Base-by-base conservation (phyloP, 2,329 filamentous ascomycete species). In the Botryotinia calthae region DNA sequence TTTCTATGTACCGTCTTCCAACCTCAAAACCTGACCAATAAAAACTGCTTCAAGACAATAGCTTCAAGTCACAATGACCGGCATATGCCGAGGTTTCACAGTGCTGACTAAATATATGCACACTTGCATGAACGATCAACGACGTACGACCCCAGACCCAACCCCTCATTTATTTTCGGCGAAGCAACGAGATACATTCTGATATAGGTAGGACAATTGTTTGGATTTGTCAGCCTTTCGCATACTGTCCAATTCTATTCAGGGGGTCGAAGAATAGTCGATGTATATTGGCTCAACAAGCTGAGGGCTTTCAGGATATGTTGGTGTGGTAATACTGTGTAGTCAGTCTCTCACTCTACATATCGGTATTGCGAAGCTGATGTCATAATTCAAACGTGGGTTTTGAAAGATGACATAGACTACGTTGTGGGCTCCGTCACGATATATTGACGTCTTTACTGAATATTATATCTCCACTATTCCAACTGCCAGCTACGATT, bases 21-120 rank as follows among this genome's bases (percentile, higher is more conserved):
- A 31, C 0, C 6, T 56, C 14, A n/a, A 54, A 28, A 6, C 37
- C 34, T 66, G 64, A 40, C 44, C 20, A 54, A 54, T 18, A 34
- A 63, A 44, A 44, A 18, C 3, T 46, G 9, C 61, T 46, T 22
- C 40, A 46, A 46, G 9, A 46, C 25, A 31, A 64, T 20, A 9
- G 20, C 4, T 14, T 40, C 34, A 56, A 40, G 28, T 67, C 48
- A 42, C 10, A 56, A 12, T 42, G 18, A 16, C 25, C 42, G 10
- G 65, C 25, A 42, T 16, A 6, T 67, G 22, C 25, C 31, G 65
- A 67, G 4, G 65, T 56, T 67, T 31, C 65, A 56, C 65, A 44
- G 9, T 56, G 46, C 48, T 56, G 48, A 56, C n/a, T 28, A 54
- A 67, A 37, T 31, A 56, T 31, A 28, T 67, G 64, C 64, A 67